These are phyloP conservation scores for Stephanodiscus minutulus DNA, from an alignment of 108 stramenopile species.

Conservation along the genomic window DNA sequence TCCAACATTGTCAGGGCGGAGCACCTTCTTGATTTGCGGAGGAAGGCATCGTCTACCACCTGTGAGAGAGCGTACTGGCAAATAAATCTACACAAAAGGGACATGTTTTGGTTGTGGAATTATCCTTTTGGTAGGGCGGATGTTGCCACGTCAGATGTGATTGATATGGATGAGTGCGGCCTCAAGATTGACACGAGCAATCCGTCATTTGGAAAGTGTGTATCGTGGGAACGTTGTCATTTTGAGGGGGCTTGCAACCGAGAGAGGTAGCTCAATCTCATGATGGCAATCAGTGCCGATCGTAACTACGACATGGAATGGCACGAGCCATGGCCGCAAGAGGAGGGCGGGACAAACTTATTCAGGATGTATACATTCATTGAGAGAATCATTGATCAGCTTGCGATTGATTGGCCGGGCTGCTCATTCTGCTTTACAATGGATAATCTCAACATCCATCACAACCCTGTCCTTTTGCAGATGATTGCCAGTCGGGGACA, in stretches of 20 bases:
- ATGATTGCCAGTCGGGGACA: conserved; percentile 14
- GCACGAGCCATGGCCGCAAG: conserved; percentile 16
- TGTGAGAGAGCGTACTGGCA: conserved; percentile 16
- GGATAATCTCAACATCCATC: conserved; percentile 30
- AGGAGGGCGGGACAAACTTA: conserved; percentile 25
- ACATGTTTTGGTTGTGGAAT: conserved; percentile 18
- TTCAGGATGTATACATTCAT: conserved; percentile 13
- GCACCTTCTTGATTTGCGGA: conserved; percentile 11
- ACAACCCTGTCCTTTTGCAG: conserved; percentile 4
- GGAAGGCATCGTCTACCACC: conserved; percentile 20
- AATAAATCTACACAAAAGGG: conserved; percentile 20
- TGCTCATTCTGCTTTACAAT: conserved; percentile 23
- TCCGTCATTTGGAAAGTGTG: conserved; percentile 6
- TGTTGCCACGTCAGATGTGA: conserved; percentile 16
- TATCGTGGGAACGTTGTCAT: conserved; percentile 10
- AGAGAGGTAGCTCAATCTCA: conserved; percentile 13
- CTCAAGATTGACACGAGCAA: conserved; percentile 17
- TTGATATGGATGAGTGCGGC: conserved; percentile 23
- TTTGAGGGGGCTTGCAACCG: conserved; percentile 28
- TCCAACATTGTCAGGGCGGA: conserved; percentile 7
- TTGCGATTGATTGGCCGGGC: conserved; percentile 6
- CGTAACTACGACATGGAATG: conserved; percentile 13
- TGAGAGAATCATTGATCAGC: conserved; percentile 15
- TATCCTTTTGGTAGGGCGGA: conserved; percentile 21
- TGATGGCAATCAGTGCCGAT: conserved; percentile 24